Evolutionary conservation across 768 basidiomycete genomes (phyloP).

Genomic region (Butyriboletus loyo): DNA sequence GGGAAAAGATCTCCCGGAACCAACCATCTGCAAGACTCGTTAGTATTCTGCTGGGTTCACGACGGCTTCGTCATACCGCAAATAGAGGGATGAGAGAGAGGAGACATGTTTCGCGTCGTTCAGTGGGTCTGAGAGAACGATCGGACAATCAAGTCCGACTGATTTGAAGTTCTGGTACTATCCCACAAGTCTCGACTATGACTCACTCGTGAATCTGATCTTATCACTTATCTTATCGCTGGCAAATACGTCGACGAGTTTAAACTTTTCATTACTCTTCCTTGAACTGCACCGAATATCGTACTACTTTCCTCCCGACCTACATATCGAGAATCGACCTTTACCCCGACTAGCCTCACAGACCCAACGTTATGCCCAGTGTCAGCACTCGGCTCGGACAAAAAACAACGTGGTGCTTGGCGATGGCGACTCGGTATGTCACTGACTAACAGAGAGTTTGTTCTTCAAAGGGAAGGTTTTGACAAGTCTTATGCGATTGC

Average conservation of each 20-base stretch:
- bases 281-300: background rate
- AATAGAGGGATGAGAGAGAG: slow-evolving; percentile 55
- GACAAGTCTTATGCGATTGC: slow-evolving; percentile 9
- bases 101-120: slow-evolving; percentile 41
- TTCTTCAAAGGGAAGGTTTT: slow-evolving; percentile 4
- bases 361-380: background rate
- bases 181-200: no score
- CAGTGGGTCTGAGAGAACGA: background rate
- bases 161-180: no score
- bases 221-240: slow-evolving; percentile 5
- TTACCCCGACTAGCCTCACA: no score
- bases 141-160: background rate
- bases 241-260: no score
- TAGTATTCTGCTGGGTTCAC: slow-evolving; percentile 6
- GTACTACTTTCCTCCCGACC: background rate
- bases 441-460: background rate
- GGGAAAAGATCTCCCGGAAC: slow-evolving; percentile 92
- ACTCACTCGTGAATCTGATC: slow-evolving; percentile 1
- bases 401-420: slow-evolving; percentile 5
- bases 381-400: slow-evolving; percentile 4
- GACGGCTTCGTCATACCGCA: slow-evolving; percentile 34
- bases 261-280: background rate
- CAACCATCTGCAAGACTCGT: slow-evolving; percentile 70
- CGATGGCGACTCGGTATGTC: slow-evolving; percentile 4
- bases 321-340: no score